These are phyloP conservation scores for Punctularia strigosozonata DNA, from an alignment of 768 basidiomycete genomes.

Conservation along the genomic window DNA sequence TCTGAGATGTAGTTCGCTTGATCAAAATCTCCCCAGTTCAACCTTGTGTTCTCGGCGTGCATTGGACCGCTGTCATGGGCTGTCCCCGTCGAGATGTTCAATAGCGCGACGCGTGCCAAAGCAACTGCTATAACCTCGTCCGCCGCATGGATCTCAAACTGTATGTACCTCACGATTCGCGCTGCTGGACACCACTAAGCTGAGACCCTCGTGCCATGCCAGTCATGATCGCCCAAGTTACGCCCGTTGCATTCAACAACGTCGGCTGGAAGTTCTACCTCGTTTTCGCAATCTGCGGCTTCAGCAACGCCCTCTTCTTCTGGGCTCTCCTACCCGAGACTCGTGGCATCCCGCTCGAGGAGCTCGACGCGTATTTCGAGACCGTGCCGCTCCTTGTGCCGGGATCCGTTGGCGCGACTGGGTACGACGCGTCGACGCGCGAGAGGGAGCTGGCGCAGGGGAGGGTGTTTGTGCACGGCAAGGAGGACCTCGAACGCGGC, in stretches of 20 bases:
- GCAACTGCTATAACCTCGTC: conserved; percentile 14
- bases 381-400: conserved; percentile 13
- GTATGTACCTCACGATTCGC: conserved; percentile 5
- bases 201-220: background rate
- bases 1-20: background rate
- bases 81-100: conserved; percentile 16
- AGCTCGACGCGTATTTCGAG: conserved; percentile 15
- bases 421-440: conserved; percentile 6
- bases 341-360: conserved; percentile 13
- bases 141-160: conserved; percentile 16
- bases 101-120: conserved; percentile 14
- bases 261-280: conserved; percentile 14
- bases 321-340: conserved; percentile 16
- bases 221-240: conserved; percentile 17
- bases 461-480: conserved; percentile 7
- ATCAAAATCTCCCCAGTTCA: conserved; percentile 8
- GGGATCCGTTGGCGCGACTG: conserved; percentile 8
- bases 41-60: conserved; percentile 13
- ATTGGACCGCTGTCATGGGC: conserved; percentile 14
- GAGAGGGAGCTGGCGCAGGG: conserved; percentile 13
- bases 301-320: conserved; percentile 14
- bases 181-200: background rate
- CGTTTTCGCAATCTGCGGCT: conserved; percentile 15
- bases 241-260: conserved; percentile 11
- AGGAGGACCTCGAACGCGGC: too few species aligned